Base-by-base conservation (phyloP, 192 early-diverging fungal species). In the Backusella psychrophila region DNA sequence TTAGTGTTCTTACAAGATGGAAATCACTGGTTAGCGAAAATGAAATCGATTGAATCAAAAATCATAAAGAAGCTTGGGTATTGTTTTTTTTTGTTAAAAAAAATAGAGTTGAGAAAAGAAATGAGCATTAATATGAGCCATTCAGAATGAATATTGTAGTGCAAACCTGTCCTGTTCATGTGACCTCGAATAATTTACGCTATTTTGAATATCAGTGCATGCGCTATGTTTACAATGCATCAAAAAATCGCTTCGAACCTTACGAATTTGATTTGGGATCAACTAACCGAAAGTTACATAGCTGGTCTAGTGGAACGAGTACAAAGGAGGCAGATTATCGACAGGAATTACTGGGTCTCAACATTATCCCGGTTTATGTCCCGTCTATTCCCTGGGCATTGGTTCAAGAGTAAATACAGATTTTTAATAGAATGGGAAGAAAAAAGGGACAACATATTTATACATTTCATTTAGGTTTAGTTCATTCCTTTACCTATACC, bases 181-280 rank as follows among this genome's bases (percentile, higher is more conserved):
- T 74, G 4, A 85, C 86, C 6, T 49, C 74, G 9, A 79, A 77
- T 14, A 77, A 78, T n/a, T 72, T 78, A 2, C 80, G 83, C 17
- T 95, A 86, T 73, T 89, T 95, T 75, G 93, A 94, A 82, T 90
- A 89, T 74, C 90, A 92, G 75, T 94, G 91, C 82, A 89, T 93
- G 34, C 89, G 93, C 31, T 95, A 95, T 74, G 89, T 94, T 26
- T 89, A 87, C 66, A 85, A 89, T 67, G 70, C 82, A 12, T 70
- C 74, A 15, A 66, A 77, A 7, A 81, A 77, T 49, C 23, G 35
- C 12, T 94, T 92, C 77, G 87, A 85, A 46, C 88, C 90, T 41
- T 85, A 86, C 78, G 68, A 79, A 38, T 90, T 89, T 66, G 71
- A 78, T 12, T 80, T 94, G 52, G 93, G 92, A 33, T 76, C 79